These are phyloP conservation scores for Fusarium goolgardi DNA, from an alignment of 2,329 filamentous ascomycete genomes.

Conservation along the genomic window DNA sequence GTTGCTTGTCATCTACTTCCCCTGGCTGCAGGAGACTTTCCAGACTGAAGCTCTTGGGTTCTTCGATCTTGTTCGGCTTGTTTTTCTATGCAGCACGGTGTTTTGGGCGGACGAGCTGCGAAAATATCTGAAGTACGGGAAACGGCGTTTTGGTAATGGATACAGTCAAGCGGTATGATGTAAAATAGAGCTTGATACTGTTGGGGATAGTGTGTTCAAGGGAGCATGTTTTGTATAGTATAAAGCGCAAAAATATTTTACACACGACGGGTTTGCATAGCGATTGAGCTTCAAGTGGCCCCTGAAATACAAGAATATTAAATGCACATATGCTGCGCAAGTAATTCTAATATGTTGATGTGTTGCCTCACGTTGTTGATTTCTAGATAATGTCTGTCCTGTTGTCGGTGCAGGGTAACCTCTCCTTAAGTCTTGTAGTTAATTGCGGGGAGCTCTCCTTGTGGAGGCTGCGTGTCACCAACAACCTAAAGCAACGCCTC, in stretches of 20 bases:
- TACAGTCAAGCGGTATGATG: conserved; percentile 75
- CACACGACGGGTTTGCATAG: conserved; percentile 31
- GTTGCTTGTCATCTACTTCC: conserved; percentile 91
- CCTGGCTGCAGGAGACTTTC: conserved; percentile 92
- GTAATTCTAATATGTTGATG: not conserved
- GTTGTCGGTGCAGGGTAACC: conserved; percentile 38
- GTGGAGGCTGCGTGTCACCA: conserved; percentile 45
- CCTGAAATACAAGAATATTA: not conserved
- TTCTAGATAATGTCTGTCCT: no score
- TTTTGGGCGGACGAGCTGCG: conserved; percentile 95
- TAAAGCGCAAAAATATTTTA: conserved; percentile 25
- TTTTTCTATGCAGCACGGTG: conserved; percentile 84
- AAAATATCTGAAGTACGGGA: conserved; percentile 78
- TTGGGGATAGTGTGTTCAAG: not conserved
- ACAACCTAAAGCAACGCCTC: conserved; percentile 17
- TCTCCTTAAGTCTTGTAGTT: not conserved
- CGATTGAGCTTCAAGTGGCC: not conserved
- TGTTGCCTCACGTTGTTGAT: not conserved
- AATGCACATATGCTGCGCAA: not conserved
- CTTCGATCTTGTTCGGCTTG: conserved; percentile 77
- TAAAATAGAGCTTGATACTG: conserved; percentile 10
- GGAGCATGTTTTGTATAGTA: conserved; percentile 24
- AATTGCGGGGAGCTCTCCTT: conserved; percentile 40
- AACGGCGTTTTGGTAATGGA: conserved; percentile 66
- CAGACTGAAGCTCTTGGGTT: conserved; percentile 89